Base-by-base conservation (phyloP, 169 alveolate species). In the Sarcocystis neurona region DNA sequence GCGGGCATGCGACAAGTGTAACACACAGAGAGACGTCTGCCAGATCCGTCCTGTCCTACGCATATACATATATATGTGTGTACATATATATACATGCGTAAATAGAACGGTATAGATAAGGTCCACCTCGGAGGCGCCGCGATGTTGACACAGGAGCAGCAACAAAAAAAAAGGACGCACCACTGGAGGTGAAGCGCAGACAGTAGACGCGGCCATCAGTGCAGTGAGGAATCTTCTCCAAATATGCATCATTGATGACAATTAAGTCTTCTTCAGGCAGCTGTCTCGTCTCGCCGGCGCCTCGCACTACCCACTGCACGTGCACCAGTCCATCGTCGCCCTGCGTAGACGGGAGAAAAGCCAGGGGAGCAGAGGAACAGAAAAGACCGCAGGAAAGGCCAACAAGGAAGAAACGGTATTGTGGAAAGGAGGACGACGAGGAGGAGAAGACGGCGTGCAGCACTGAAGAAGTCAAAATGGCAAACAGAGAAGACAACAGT, bases 171-270 rank as follows among this genome's bases (percentile, higher is more conserved):
- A 27, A n/a, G 20, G 20, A 23, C 75, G 34, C 18, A 80, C 88
- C 88, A 47, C 88, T 92, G 46, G 87, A 89, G 50, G 93, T 90
- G 82, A 91, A 92, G 46, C 77, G 91, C 46, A 92, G 92, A 43
- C 75, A 90, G 63, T 92, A 92, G 12, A 92, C 95, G 15, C 92
- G 74, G 43, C 95, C 95, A 43, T 89, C 89, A 6, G 50, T 79
- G 79, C 93, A 87, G 47, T 82, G 89, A 1, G 70, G 68, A 41
- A 92, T 89, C 79, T 68, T 66, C 72, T 87, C 92, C 63, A 92
- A 92, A 90, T 87, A 91, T 30, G 95, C 95, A 43, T 92, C 95
- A 10, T 75, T 92, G 85, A 92, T 89, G 27, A 92, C 94, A 75
- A 89, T 91, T 78, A 70, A 85, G 79, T 78, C 44, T 50, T 92